Percentiles rank a stretch among this genome's conserved stretches.
Conservation (phyloP, 1,284 basidiomycete species). For the Chalciporus sp. region DNA sequence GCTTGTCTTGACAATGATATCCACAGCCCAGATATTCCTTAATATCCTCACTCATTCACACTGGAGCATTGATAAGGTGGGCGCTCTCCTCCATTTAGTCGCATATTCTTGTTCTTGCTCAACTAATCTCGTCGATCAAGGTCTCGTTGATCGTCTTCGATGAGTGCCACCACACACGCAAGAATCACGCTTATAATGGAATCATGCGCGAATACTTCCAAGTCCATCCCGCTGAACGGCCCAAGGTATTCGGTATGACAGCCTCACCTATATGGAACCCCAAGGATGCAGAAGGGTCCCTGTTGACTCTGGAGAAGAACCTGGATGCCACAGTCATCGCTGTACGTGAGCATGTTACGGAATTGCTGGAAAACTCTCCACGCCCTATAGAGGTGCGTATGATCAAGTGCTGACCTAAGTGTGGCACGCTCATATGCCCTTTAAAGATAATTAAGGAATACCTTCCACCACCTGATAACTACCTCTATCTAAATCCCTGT, state of each 20-base stretch:
- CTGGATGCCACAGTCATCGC: conserved; percentile 74
- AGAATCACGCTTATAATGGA: conserved; percentile 79
- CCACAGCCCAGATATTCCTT: conserved; percentile 75
- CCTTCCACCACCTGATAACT: conserved; percentile 48
- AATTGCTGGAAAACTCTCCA: conserved; percentile 61
- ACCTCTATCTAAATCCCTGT: conserved; percentile 55
- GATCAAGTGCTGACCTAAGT: neutral
- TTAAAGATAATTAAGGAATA: conserved; percentile 61
- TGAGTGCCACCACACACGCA: conserved; percentile 79
- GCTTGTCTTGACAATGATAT: neutral
- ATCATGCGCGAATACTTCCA: conserved; percentile 81
- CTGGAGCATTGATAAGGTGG: conserved; percentile 67
- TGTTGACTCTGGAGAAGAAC: conserved; percentile 66
- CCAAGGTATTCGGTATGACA: conserved; percentile 88
- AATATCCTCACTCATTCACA: conserved; percentile 79
- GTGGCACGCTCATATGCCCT: conserved; percentile 1
- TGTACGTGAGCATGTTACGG: conserved; percentile 65
- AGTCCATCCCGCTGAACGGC: conserved; percentile 48
- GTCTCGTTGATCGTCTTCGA: conserved; percentile 81
- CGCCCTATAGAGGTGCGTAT: conserved; percentile 63
- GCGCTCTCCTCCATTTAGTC: conserved; percentile 3
- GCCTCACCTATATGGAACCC: conserved; percentile 84
- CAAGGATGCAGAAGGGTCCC: conserved; percentile 60
- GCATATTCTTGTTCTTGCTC: neutral
- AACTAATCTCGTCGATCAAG: conserved; percentile 34